These are phyloP conservation scores for Elsinoe batatas DNA, from an alignment of 2,329 filamentous ascomycete species.

Conservation along the genomic window DNA sequence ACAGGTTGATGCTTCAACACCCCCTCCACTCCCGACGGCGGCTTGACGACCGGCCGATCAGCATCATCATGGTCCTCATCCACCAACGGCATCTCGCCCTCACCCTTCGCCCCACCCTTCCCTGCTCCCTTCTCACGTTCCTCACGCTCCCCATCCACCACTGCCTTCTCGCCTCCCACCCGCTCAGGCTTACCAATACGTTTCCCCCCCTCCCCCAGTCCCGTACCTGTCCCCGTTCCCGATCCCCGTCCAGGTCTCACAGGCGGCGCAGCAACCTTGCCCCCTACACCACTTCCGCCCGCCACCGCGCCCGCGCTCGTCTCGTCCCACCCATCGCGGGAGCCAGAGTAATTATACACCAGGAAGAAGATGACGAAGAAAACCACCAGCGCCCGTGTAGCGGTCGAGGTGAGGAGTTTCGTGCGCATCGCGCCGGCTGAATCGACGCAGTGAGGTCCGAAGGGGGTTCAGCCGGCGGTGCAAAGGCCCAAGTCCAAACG, in stretches of 20 bases:
- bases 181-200: background rate
- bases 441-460: too few relatives aligned
- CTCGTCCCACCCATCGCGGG: background rate
- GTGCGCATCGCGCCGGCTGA: background rate
- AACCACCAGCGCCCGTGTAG: background rate
- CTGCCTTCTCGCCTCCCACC: background rate
- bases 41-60: background rate
- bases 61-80: constrained; percentile 10
- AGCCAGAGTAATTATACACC: background rate
- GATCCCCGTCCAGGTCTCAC: background rate
- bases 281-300: background rate
- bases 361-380: background rate
- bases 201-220: background rate
- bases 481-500: too few relatives aligned
- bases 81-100: background rate
- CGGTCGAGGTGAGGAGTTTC: background rate
- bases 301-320: background rate
- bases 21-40: background rate
- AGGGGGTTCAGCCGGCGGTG: too few relatives aligned
- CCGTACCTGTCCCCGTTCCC: background rate
- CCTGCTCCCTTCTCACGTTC: too few relatives aligned
- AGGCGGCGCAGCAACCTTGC: background rate
- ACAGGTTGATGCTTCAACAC: constrained; percentile 1
- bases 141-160: background rate
- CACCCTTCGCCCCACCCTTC: background rate